Base-by-base conservation (phyloP, 768 basidiomycete genomes). In the Cantharellus cinnabarinus region DNA sequence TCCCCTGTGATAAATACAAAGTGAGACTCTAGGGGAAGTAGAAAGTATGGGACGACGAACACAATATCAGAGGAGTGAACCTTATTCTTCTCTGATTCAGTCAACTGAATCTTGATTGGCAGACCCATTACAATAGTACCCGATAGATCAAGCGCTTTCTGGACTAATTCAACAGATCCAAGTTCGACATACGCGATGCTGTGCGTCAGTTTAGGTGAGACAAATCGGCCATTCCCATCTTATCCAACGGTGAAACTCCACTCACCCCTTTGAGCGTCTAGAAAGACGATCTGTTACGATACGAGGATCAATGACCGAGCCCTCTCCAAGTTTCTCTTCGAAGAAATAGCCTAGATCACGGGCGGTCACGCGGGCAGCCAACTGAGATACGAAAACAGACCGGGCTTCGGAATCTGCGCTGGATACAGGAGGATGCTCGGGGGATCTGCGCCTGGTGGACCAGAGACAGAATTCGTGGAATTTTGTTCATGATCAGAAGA, bases 181-280 rank as follows among this genome's bases (percentile, higher is more conserved):
- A 99, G 88, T 73, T 99, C 95, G 66, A 99, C 93, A 69, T 99
- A 99, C 62, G 89, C 95, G 68, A 98, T 97, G 64, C 95, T 97
- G 65, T 44, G 58, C 63, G 42, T 52, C 5, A 59, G 53, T 53
- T 20, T 15, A 37, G 42, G 3, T 50, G 60, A 37, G 56, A 34
- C 15, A 29, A 29, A 29, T 29, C 20, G 20, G 20, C 20, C 20
- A 29, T 29, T 29, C 20, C 0, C 20, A 29, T 29, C 20, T 29
- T 29, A 29, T 39, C 4, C 14, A 35, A 15, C 34, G n/a, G 44
- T 37, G 3, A 54, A 51, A 42, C 7, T 54, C 56, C 29, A 61
- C 80, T 67, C 64, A 97, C 94, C 95, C 95, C 72, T 99, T 99
- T n/a, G 91, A 95, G 59, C 95, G 81, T 66, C 91, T 81, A 34